Conservation (phyloP, 1,284 basidiomycete species). For the Coniferiporia weirii region DNA sequence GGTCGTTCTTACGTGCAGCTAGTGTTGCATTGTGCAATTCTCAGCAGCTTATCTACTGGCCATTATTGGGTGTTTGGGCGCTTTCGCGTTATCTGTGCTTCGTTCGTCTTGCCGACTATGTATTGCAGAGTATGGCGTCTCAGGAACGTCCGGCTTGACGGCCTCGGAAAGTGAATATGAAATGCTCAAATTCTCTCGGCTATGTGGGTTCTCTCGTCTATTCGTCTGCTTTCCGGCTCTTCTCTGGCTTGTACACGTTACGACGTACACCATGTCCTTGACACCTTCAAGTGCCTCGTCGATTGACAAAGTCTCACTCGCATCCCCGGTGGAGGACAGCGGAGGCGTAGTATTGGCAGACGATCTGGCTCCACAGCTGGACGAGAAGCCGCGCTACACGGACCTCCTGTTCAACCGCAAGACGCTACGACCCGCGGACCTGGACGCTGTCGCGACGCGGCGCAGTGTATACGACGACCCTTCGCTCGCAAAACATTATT, state of each 20-base stretch:
- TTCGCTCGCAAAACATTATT: slow-evolving; percentile 44
- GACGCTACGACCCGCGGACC: slow-evolving; percentile 25
- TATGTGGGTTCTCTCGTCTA: not conserved
- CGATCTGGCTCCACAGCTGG: slow-evolving; percentile 17
- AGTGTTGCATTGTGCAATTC: not conserved
- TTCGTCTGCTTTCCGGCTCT: not conserved
- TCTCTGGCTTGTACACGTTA: not conserved
- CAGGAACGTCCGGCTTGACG: not conserved
- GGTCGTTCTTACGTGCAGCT: not conserved
- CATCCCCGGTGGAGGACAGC: not conserved
- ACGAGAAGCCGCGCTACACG: slow-evolving; percentile 15
- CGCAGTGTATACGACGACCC: slow-evolving; percentile 57
- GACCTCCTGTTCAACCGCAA: slow-evolving; percentile 21
- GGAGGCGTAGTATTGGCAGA: not conserved
- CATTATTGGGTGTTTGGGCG: not conserved
- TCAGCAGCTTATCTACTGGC: not conserved
- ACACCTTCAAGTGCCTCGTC: not conserved
- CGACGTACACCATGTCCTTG: not conserved
- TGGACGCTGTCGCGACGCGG: slow-evolving; percentile 48
- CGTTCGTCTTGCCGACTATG: not conserved
- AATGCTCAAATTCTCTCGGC: not conserved
- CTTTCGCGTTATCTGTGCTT: not conserved
- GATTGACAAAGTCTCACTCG: not conserved
- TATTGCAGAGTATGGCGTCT: not conserved
- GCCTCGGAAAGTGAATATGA: not conserved